These are phyloP conservation scores for Leccinum barrowsii DNA, from an alignment of 768 basidiomycete genomes.

Conservation along the genomic window DNA sequence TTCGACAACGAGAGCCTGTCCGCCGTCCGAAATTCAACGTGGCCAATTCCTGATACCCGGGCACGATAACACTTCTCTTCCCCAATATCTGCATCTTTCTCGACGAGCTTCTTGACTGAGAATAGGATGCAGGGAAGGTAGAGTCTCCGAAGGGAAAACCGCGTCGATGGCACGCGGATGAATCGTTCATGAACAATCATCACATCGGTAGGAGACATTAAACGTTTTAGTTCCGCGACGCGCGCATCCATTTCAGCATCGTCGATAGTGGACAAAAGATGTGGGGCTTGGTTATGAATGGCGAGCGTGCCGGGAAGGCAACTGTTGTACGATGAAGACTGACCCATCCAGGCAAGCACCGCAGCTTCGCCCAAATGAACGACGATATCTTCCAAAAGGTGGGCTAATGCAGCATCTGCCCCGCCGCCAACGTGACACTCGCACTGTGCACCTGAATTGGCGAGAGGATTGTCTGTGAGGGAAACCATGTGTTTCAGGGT, in stretches of 20 bases:
- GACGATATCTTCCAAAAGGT: too few relatives aligned
- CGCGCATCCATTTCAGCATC: too few relatives aligned
- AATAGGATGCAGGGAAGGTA: conserved; percentile 12
- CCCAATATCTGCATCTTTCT: background rate
- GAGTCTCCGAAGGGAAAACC: conserved; percentile 2
- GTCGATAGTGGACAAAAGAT: too few relatives aligned
- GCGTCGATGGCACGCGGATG: background rate
- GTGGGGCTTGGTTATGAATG: too few relatives aligned
- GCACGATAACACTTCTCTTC: background rate
- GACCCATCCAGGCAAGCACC: too few relatives aligned
- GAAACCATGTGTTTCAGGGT: background rate
- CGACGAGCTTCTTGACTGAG: background rate
- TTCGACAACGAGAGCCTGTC: background rate
- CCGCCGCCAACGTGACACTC: conserved; percentile 3
- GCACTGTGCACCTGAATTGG: background rate
- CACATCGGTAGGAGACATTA: background rate
- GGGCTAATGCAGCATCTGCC: background rate
- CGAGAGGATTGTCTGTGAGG: background rate
- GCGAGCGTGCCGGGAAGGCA: too few relatives aligned
- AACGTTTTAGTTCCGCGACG: background rate
- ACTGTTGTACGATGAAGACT: too few relatives aligned
- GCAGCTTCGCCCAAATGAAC: too few relatives aligned
- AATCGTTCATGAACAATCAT: background rate
- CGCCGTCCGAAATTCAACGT: conserved; percentile 1
- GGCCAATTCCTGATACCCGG: background rate